Base-by-base conservation (phyloP, 78 protist genomes). In the Dictyostelium purpureum region DNA sequence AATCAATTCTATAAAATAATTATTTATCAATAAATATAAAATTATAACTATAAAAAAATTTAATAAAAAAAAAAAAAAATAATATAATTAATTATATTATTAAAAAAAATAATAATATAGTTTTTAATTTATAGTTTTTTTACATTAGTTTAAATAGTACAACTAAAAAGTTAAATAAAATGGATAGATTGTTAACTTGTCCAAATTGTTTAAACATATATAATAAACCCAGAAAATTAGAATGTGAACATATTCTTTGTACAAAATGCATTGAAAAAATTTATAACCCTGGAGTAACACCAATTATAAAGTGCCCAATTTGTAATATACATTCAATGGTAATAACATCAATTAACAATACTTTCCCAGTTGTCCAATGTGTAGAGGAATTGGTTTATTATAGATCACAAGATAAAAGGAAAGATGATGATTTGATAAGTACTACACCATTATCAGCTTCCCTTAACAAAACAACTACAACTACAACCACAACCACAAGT, bases 101-200 rank as follows among this genome's bases (percentile, higher is more conserved):
- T n/a, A n/a, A n/a, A n/a, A n/a, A n/a, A n/a, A n/a, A n/a, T n/a
- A n/a, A n/a, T n/a, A n/a, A n/a, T n/a, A n/a, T n/a, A n/a, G n/a
- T n/a, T n/a, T n/a, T n/a, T n/a, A n/a, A n/a, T n/a, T n/a, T n/a
- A n/a, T n/a, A n/a, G n/a, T n/a, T n/a, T n/a, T n/a, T n/a, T n/a
- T n/a, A n/a, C n/a, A n/a, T n/a, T n/a, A n/a, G n/a, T n/a, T n/a
- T n/a, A n/a, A n/a, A n/a, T n/a, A n/a, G n/a, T n/a, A n/a, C n/a
- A n/a, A n/a, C n/a, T n/a, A n/a, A n/a, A n/a, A n/a, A n/a, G n/a
- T n/a, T n/a, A 49, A 56, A 56, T 35, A 83, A 38, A 6, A 85
- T 85, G 92, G 92, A 85, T 73, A 24, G 21, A 85, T 37, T 85
- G n/a, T 70, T 85, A 47, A 85, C 35, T 71, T 85, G 92, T 61